Evolutionary conservation across 2,329 filamentous ascomycete genomes (phyloP).

Genomic region (Metarhizium sp.): DNA sequence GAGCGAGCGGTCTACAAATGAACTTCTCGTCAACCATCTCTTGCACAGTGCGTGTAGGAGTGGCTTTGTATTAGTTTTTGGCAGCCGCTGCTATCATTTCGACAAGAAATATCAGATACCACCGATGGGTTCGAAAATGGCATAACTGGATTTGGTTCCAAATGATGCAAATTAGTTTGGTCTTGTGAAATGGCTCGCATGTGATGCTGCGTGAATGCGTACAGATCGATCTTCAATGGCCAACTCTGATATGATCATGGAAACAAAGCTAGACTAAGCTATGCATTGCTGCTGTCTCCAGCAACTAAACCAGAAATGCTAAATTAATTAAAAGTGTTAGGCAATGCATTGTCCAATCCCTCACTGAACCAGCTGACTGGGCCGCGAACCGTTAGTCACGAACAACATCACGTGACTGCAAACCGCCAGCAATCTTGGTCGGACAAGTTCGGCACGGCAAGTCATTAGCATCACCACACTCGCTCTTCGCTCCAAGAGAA

Average conservation of each 20-base stretch:
- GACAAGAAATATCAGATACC: not conserved
- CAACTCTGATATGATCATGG: too few species aligned
- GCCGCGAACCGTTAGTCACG: not conserved
- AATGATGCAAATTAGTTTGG: not conserved
- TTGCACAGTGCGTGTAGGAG: constrained; percentile 14
- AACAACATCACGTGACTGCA: constrained; percentile 22
- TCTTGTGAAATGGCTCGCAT: not conserved
- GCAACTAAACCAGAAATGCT: too few species aligned
- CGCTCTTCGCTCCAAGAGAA: constrained; percentile 38
- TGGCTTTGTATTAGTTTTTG: constrained; percentile 21
- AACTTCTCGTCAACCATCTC: constrained; percentile 11
- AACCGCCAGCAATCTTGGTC: constrained; percentile 17
- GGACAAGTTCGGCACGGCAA: constrained; percentile 35
- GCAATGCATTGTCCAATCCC: not conserved
- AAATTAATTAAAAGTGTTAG: not conserved
- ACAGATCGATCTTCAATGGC: too few species aligned
- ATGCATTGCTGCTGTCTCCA: too few species aligned
- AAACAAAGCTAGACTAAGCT: too few species aligned
- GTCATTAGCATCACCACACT: constrained; percentile 37
- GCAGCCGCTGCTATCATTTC: constrained; percentile 5
- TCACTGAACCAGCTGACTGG: not conserved
- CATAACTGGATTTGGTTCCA: not conserved
- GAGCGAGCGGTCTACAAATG: constrained; percentile 4
- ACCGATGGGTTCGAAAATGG: not conserved
- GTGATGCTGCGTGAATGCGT: not conserved